Evolutionary conservation across 1,284 basidiomycete species (phyloP).

Genomic region (Leccinum huronense): DNA sequence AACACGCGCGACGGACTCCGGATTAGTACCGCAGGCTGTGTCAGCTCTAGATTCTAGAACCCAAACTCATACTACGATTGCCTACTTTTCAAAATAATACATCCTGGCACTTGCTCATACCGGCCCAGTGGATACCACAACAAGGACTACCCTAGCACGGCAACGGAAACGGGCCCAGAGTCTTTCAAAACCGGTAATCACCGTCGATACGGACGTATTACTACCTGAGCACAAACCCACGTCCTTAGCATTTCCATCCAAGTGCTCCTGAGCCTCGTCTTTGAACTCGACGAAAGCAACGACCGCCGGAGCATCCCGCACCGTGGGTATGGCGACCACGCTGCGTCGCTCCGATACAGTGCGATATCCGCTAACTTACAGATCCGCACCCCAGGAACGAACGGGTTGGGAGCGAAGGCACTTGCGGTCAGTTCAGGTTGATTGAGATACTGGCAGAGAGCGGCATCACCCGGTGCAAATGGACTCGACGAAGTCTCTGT

Average conservation of each 20-base stretch:
- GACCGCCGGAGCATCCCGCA: slow-evolving; percentile 32
- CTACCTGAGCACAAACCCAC: slow-evolving; percentile 32
- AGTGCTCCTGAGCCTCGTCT: slow-evolving; percentile 10
- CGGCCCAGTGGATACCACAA: background rate
- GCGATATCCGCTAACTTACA: slow-evolving; percentile 35
- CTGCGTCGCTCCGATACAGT: slow-evolving; percentile 27
- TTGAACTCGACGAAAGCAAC: slow-evolving; percentile 34
- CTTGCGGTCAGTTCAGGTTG: slow-evolving; percentile 29
- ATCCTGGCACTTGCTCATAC: background rate
- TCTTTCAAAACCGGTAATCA: slow-evolving; percentile 57
- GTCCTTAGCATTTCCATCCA: slow-evolving; percentile 16
- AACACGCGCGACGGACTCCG: slow-evolving; percentile 20
- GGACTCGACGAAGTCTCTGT: slow-evolving; percentile 97
- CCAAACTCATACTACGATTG: slow-evolving; percentile 1
- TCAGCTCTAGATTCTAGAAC: background rate
- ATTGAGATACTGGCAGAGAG: slow-evolving; percentile 35
- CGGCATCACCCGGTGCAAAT: slow-evolving; percentile 70
- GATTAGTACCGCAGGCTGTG: slow-evolving; percentile 1
- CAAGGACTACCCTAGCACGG: background rate
- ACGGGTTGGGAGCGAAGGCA: slow-evolving; percentile 30
- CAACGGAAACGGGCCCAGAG: background rate
- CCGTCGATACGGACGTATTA: slow-evolving; percentile 71
- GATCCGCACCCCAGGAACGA: slow-evolving; percentile 27
- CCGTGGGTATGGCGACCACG: slow-evolving; percentile 25
- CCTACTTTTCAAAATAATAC: background rate